These are phyloP conservation scores for Diospyros lotus DNA, from an alignment of 148 eudicot genomes.

Conservation along the genomic window DNA sequence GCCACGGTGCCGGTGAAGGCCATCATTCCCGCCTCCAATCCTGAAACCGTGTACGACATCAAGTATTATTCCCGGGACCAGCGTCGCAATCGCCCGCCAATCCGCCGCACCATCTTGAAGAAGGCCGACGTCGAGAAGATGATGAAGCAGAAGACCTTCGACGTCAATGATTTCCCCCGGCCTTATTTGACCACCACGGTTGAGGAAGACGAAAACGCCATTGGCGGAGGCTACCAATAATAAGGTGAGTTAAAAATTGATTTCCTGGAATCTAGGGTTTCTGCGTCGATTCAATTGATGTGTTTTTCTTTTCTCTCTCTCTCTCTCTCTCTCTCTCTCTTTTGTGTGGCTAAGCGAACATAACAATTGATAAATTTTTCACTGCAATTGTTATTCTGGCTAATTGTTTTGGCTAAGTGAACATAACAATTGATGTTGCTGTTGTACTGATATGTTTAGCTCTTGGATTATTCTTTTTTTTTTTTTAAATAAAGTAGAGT, in stretches of 20 bases:
- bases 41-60: constrained; percentile 67
- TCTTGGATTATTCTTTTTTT: too few relatives aligned
- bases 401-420: too few relatives aligned
- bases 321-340: too few relatives aligned
- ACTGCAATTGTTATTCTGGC: too few relatives aligned
- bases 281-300: too few relatives aligned
- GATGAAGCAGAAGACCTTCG: constrained; percentile 60
- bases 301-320: too few relatives aligned
- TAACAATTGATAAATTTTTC: too few relatives aligned
- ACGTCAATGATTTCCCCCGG: constrained; percentile 44
- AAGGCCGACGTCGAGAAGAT: constrained; percentile 65
- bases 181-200: constrained; percentile 43
- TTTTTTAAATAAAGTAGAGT: too few relatives aligned
- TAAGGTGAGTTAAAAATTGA: constrained; percentile 13
- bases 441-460: too few relatives aligned
- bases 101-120: constrained; percentile 51
- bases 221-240: constrained; percentile 62
- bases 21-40: constrained; percentile 60
- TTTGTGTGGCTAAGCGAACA: too few relatives aligned
- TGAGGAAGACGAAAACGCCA: constrained; percentile 47
- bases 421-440: too few relatives aligned
- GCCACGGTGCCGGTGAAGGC: constrained; percentile 54
- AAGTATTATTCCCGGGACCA: constrained; percentile 71
- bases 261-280: not conserved
- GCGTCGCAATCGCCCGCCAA: constrained; percentile 80